Conservation (phyloP, 1,284 basidiomycete genomes). For the Fomes fomentarius region DNA sequence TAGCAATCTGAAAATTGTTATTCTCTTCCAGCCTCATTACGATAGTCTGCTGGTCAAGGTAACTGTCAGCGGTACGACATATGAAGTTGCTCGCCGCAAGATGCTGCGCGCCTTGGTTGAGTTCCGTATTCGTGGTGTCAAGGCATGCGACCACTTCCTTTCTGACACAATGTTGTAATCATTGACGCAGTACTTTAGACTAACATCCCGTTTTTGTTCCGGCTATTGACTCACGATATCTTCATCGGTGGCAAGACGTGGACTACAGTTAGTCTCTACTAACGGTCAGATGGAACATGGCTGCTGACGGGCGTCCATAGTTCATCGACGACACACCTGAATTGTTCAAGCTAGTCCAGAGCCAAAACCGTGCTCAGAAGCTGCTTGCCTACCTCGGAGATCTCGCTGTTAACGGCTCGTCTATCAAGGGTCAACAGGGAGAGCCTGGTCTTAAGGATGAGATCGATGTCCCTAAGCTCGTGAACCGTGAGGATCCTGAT, state of each 20-base stretch:
- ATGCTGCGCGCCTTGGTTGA: slow-evolving; percentile 99
- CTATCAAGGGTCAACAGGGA: slow-evolving; percentile 91
- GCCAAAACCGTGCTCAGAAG: slow-evolving; percentile 98
- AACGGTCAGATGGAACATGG: no score
- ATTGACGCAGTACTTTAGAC: slow-evolving; percentile 58
- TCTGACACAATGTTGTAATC: no score
- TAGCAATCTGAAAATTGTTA: not conserved
- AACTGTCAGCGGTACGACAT: slow-evolving; percentile 95
- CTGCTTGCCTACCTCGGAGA: slow-evolving; percentile 97
- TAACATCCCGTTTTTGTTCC: slow-evolving; percentile 99
- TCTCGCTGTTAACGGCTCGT: slow-evolving; percentile 96
- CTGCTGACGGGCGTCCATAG: slow-evolving; percentile 41
- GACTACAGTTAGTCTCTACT: slow-evolving; percentile 91
- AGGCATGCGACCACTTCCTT: slow-evolving; percentile 52
- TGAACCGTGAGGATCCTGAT: slow-evolving; percentile 79
- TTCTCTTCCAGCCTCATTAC: slow-evolving; percentile 86
- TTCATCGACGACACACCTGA: slow-evolving; percentile 99
- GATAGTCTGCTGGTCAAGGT: slow-evolving; percentile 98
- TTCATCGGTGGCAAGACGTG: slow-evolving; percentile 97
- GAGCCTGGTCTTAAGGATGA: slow-evolving; percentile 96
- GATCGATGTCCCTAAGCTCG: slow-evolving; percentile 83
- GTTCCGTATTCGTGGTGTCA: slow-evolving; percentile 99
- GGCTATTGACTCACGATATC: slow-evolving; percentile 95
- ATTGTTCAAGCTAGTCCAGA: slow-evolving; percentile 97
- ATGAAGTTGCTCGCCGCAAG: slow-evolving; percentile 97